Conservation (phyloP, 2,329 filamentous ascomycete species). For the Hymenoscyphus repandus region DNA sequence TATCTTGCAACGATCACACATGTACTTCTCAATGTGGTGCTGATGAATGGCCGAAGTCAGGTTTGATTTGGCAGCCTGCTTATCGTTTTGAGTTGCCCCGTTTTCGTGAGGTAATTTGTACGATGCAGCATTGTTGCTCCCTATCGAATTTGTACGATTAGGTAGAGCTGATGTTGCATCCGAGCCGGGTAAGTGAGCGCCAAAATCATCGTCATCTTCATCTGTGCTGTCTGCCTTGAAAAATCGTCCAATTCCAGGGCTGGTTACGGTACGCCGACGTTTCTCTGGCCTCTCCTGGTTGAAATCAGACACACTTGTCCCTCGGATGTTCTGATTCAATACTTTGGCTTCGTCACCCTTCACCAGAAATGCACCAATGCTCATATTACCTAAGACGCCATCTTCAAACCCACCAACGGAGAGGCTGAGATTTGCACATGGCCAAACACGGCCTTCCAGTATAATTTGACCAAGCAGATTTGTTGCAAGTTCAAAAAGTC, state of each 20-base stretch:
- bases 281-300: constrained; percentile 28
- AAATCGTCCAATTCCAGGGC: constrained; percentile 27
- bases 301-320: constrained; percentile 10
- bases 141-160: constrained; percentile 8
- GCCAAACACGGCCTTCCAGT: constrained; percentile 76
- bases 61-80: constrained; percentile 18
- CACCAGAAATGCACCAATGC: constrained; percentile 81
- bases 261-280: constrained; percentile 25
- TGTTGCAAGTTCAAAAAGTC: constrained; percentile 71
- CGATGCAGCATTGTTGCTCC: constrained; percentile 9
- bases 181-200: constrained; percentile 20
- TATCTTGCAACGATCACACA: constrained; percentile 62
- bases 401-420: constrained; percentile 93
- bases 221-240: constrained; percentile 27
- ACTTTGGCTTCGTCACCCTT: constrained; percentile 62
- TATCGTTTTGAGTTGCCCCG: constrained; percentile 29
- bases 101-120: constrained; percentile 12
- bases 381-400: constrained; percentile 74
- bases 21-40: constrained; percentile 35
- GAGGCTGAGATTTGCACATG: constrained; percentile 83
- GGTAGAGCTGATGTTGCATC: constrained; percentile 14
- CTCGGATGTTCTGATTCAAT: constrained; percentile 35
- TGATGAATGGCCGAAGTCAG: constrained; percentile 29
- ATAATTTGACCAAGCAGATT: constrained; percentile 72
- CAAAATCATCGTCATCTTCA: constrained; percentile 27